Evolutionary conservation across 805 yeast species (phyloP).

Genomic region (Suhomyces sp.): DNA sequence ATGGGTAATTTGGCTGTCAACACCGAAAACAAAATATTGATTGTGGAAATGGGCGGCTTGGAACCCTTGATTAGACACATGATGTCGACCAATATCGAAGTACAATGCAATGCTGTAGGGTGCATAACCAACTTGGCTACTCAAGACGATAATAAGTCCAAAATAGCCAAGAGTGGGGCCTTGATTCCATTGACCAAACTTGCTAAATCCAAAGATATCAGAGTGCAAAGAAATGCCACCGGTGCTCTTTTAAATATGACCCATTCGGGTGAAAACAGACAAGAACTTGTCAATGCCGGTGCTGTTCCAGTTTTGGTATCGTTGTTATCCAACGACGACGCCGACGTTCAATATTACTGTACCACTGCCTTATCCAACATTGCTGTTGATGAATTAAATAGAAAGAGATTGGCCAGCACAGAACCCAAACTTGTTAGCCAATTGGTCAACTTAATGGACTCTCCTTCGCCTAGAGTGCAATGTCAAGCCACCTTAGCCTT

Average conservation of each 20-base stretch:
- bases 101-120: constrained; percentile 98
- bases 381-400: constrained; percentile 92
- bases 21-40: constrained; percentile 86
- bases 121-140: constrained; percentile 98
- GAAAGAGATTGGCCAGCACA: constrained; percentile 83
- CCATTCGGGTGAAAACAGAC: constrained; percentile 93
- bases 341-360: constrained; percentile 97
- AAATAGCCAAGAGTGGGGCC: constrained; percentile 95
- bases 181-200: constrained; percentile 88
- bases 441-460: constrained; percentile 87
- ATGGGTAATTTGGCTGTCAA: constrained; percentile 97
- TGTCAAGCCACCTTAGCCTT: constrained; percentile 97
- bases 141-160: constrained; percentile 93
- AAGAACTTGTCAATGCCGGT: constrained; percentile 94
- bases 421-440: constrained; percentile 90
- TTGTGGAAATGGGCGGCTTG: constrained; percentile 97
- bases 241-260: constrained; percentile 98
- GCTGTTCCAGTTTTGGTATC: constrained; percentile 96
- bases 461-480: constrained; percentile 90
- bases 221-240: constrained; percentile 98
- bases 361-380: constrained; percentile 95
- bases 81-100: constrained; percentile 96
- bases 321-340: constrained; percentile 77
- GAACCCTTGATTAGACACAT: constrained; percentile 95
- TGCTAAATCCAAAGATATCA: constrained; percentile 89